Base-by-base conservation (phyloP, 805 yeast genomes). In the Starmerella floris region DNA sequence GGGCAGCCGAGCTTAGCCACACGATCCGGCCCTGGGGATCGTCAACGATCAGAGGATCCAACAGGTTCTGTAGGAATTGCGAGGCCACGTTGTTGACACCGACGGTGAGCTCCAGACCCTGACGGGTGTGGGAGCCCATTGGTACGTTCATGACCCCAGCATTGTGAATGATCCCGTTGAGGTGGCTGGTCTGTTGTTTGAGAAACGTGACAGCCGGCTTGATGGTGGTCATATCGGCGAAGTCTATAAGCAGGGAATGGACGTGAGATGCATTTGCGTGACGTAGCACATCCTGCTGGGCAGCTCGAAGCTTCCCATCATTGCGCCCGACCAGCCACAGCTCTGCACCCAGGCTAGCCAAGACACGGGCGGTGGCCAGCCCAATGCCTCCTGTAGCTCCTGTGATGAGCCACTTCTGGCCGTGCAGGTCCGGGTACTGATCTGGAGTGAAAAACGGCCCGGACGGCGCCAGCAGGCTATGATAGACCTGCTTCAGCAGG, bases 11-110 rank as follows among this genome's bases (percentile, higher is more conserved):
- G 1, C 71, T 51, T 1, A 69, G 60, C 67, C 73, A 71, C 6
- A 72, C 62, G 27, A 71, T 58, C 39, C 76, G 59, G 8, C 67
- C 59, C 33, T 54, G 44, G 2, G 64, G 60, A 2, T 69, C 56
- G 23, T 59, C 50, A 21, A 61, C 43, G 16, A 72, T 45, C 4
- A 68, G 45, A 8, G 69, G 68, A 35, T 54, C 55, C 2, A 54
- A 48, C 3, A 46, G 41, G 41, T 61, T 61, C 46, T 69, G 66
- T 19, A 72, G 55, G n/a, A 69, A 52, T 40, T 62, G 68, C 23
- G 71, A 69, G 2, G 69, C 76, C 15, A 73, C 48, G 17, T 54
- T 63, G 52, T 72, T 73, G 17, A 67, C 64, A 9, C 73, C 76
- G 32, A 69, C 55, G 41, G 67, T 70, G 30, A 59, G 41, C 40